phyloP scores from a whole-genome alignment of 805 yeast species.

The Nakazawaea populi region DNA sequence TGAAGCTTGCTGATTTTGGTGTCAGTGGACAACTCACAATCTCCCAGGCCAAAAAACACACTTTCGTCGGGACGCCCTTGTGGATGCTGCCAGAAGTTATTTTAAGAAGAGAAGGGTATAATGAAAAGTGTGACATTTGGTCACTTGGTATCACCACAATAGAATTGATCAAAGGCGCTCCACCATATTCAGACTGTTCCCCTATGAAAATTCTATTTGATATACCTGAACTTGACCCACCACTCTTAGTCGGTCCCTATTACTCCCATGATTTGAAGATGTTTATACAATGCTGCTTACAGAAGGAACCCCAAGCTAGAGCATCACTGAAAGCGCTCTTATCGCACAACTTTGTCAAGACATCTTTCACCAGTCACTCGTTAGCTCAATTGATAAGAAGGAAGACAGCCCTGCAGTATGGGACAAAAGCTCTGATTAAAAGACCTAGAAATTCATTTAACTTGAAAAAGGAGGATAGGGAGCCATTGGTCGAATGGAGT shows the following conservation, averaged over 20 bases:
- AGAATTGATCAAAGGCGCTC: slow-evolving; percentile 76
- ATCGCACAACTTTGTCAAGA: slow-evolving; percentile 44
- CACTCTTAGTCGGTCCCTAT: slow-evolving; percentile 39
- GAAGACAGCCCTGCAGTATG: slow-evolving; percentile 31
- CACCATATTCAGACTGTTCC: slow-evolving; percentile 69
- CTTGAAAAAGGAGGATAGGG: slow-evolving; percentile 16
- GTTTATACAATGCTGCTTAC: slow-evolving; percentile 61
- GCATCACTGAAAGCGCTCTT: slow-evolving; percentile 57
- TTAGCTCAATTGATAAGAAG: slow-evolving; percentile 30
- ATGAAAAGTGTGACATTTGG: slow-evolving; percentile 92
- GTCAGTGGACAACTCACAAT: slow-evolving; percentile 77
- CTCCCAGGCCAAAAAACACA: slow-evolving; percentile 47
- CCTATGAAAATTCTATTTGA: slow-evolving; percentile 73
- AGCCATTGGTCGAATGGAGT: slow-evolving; percentile 8
- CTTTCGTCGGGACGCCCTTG: slow-evolving; percentile 92
- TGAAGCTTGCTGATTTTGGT: slow-evolving; percentile 91
- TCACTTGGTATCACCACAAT: slow-evolving; percentile 89
- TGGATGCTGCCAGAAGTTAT: slow-evolving; percentile 99
- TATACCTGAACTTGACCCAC: slow-evolving; percentile 64
- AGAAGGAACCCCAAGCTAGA: slow-evolving; percentile 59
- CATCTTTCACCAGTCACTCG: slow-evolving; percentile 23
- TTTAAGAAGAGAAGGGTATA: slow-evolving; percentile 51
- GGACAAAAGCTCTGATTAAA: slow-evolving; percentile 20
- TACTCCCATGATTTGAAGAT: slow-evolving; percentile 39
- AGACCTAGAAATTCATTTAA: slow-evolving; percentile 34